Base-by-base conservation (phyloP, 1,284 basidiomycete species). In the Salmacisia buchloeana region DNA sequence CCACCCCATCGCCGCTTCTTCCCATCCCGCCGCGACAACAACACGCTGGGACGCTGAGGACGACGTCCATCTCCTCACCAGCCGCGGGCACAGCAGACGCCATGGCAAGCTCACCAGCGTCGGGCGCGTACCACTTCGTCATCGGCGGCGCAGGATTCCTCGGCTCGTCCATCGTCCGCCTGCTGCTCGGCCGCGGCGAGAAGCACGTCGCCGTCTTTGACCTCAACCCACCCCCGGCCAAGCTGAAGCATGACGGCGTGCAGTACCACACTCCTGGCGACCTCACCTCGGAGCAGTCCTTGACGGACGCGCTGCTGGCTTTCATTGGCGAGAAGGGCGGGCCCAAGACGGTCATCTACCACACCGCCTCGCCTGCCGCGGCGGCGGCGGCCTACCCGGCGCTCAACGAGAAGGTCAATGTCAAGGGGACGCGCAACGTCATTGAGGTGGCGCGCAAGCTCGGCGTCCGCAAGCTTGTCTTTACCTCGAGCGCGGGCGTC, bases 401-500 rank as follows among this genome's bases (percentile, higher is more conserved):
- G 1, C 81, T 97, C 21, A 96, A 92, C 83, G 88, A 88, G 82
- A 91, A 89, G 80, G 94, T 98, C 74, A 98, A 98, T 77, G 91
- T 98, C 5, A 86, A 89, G 34, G 96, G 96, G 21, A 97, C 94
- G 0, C 85, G 86, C 70, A 88, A 89, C 10, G 85, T 97, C 56
- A 89, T 99, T 75, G 85, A 88, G 21, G 90, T 91, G 13, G 82
- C 88, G 12, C 84, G 87, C 31, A 83, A 85, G 41, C 63, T 71
- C 46, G 85, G 86, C 18, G 88, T 97, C 7, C 84, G 84, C 21
- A 94, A 96, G 80, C 86, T 99, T 52, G 91, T 99, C 5, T 98
- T 91, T 82, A 99, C 96, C 2, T 92, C 90, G 71, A 94, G 91
- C 56, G 94, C 92, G 1, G 91, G 93, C 57, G 92, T 97, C 23